Evolutionary conservation across 1,284 basidiomycete species (phyloP).

Genomic region (Somion occarium): DNA sequence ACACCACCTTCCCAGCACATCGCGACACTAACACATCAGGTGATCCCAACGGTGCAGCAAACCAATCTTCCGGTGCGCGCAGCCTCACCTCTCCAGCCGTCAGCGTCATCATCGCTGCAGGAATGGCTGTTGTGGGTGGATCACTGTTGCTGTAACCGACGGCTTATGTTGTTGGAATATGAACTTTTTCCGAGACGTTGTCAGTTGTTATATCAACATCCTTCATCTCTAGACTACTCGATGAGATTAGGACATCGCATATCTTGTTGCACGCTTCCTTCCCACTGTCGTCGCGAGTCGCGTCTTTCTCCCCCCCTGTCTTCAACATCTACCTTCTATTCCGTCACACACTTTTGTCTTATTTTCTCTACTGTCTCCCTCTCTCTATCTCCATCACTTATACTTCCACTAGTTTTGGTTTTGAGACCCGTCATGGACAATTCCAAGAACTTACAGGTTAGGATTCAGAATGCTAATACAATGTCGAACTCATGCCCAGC

Average conservation of each 20-base stretch:
- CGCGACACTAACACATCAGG: slow-evolving; percentile 9
- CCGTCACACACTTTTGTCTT: no score
- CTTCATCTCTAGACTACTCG: background rate
- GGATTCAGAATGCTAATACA: no score
- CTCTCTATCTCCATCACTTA: no score
- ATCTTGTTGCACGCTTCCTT: no score
- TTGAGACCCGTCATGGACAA: no score
- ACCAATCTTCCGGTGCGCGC: slow-evolving; percentile 5
- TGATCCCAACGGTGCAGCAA: slow-evolving; percentile 1
- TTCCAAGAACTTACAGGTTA: no score
- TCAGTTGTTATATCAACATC: background rate
- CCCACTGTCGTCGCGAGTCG: no score
- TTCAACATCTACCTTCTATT: no score
- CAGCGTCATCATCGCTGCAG: slow-evolving; percentile 9
- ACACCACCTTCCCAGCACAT: slow-evolving; percentile 51
- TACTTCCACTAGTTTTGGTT: no score
- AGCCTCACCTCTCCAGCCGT: slow-evolving; percentile 3
- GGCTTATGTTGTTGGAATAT: background rate
- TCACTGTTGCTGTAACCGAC: background rate
- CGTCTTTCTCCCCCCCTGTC: no score
- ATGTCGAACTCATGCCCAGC: no score
- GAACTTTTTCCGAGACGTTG: background rate
- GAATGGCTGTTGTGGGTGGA: slow-evolving; percentile 1
- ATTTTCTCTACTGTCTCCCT: no score
- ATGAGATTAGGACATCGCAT: background rate